Evolutionary conservation across 2,329 filamentous ascomycete species (phyloP), one percentile per base, ranked within the genome.

Genomic region (Ceratocystis colombiana): DNA sequence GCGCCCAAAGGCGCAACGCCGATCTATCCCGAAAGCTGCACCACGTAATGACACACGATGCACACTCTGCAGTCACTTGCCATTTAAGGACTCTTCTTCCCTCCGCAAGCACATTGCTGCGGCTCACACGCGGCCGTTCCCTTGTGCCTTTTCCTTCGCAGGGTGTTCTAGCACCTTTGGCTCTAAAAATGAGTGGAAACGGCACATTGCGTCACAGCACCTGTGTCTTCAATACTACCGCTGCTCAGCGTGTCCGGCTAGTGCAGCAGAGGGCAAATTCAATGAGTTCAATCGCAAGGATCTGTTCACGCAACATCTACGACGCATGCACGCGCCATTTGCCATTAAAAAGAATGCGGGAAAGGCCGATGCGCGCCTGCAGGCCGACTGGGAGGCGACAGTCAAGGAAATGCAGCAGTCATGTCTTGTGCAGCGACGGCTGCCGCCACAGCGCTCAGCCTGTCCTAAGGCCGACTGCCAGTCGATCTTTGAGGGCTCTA

Each of bases 161-260:
- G 90, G 89, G 20, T 99, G 93, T 74, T 78, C 77, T 0, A 91
- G 90, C 70, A 89, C 86, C 0, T 96, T 97, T 74, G 86, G 87
- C 1, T 93, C 89, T 17, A 97, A 96, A 76, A 96, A 97, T 72
- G 93, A 97, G 75, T 99, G 93, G 93, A 97, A 97, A 75, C 84
- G 93, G 2, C 94, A 99, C 73, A 90, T 96, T 73, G 83, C 86
- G 17, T 96, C 90, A 0, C 90, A 96, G 71, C 94, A 99, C 76
- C 82, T 99, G 25, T 87, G 84, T 70, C 73, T 87, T 20, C 81
- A 82, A 62, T 87, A 82, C 70, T 87, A 87, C 71, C 80, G 84
- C 22, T 87, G 84, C 69, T 86, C 84, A 0, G 77, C 80, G 1
- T 87, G 84, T 67, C 80, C 83, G 0, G 78, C 80, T 67, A 79